Percentiles rank a stretch among this genome's conserved stretches.
These are phyloP conservation scores for Zea luxurians DNA, from an alignment of 176 grass and related monocot genomes.

Conservation along the genomic window DNA sequence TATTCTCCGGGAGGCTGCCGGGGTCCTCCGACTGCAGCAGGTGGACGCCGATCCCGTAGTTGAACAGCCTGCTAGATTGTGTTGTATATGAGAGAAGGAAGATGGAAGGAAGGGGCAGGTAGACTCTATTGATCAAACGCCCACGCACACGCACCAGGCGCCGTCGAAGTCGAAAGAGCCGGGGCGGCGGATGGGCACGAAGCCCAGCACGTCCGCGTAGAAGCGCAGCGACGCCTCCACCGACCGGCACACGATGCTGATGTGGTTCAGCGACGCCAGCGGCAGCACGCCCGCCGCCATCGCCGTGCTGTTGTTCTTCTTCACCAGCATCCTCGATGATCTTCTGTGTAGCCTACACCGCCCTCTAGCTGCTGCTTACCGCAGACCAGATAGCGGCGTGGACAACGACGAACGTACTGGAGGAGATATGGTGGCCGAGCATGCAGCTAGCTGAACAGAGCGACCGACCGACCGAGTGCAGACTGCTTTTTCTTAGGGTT, in stretches of 20 bases:
- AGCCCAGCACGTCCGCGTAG: slow-evolving; percentile 81
- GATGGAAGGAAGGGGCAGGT: not conserved
- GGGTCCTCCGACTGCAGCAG: slow-evolving; percentile 66
- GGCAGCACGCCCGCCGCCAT: slow-evolving; percentile 50
- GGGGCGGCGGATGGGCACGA: slow-evolving; percentile 65
- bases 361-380: too few relatives aligned
- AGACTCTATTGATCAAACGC: too few relatives aligned
- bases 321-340: not conserved
- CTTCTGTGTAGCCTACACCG: too few relatives aligned
- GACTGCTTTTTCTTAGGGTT: too few relatives aligned
- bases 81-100: too few relatives aligned
- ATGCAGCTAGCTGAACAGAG: too few relatives aligned
- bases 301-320: not conserved
- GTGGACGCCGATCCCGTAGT: slow-evolving; percentile 92
- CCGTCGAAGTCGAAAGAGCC: slow-evolving; percentile 78
- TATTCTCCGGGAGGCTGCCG: slow-evolving; percentile 45
- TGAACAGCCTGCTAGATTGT: slow-evolving; percentile 58
- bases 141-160: slow-evolving; percentile 44
- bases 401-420: too few relatives aligned
- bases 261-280: slow-evolving; percentile 87
- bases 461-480: too few relatives aligned
- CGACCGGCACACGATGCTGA: slow-evolving; percentile 72
- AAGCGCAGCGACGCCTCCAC: slow-evolving; percentile 67
- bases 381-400: too few relatives aligned
- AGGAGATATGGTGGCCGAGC: too few relatives aligned